These are phyloP conservation scores for Cyclotella cryptica DNA, from an alignment of 108 stramenopile genomes.

Conservation along the genomic window DNA sequence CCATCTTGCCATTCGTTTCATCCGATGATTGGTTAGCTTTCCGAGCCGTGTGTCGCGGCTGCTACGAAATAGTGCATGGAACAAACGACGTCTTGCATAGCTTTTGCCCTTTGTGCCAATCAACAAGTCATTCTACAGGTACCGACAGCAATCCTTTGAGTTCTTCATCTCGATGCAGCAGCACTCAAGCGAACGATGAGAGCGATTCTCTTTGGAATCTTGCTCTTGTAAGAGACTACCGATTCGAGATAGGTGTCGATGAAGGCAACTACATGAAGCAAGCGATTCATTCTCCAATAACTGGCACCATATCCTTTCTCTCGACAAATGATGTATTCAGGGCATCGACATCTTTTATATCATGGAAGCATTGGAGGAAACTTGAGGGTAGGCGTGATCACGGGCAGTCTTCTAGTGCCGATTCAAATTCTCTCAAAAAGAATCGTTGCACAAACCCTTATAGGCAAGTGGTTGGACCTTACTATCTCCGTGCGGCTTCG, in stretches of 20 bases:
- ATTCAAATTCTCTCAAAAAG: background rate
- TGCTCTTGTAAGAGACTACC: conserved; percentile 38
- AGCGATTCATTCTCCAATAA: conserved; percentile 10
- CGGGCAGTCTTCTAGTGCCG: background rate
- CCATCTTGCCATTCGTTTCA: conserved; percentile 23
- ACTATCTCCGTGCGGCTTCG: conserved; percentile 56
- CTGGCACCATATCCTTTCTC: conserved; percentile 11
- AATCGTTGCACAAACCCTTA: background rate
- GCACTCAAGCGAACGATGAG: background rate
- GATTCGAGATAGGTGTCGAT: conserved; percentile 12
- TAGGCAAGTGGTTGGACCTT: conserved; percentile 34
- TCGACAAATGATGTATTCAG: conserved; percentile 38
- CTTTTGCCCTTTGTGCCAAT: conserved; percentile 1
- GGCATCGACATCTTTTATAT: conserved; percentile 33
- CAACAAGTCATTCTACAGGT: background rate
- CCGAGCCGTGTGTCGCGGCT: conserved; percentile 17
- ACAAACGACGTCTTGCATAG: conserved; percentile 18
- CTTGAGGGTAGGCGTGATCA: conserved; percentile 15
- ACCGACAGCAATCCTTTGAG: background rate
- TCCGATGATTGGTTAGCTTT: conserved; percentile 32
- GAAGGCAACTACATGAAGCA: background rate
- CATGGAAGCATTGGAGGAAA: conserved; percentile 55
- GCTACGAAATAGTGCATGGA: conserved; percentile 25
- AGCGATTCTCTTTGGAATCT: conserved; percentile 32
- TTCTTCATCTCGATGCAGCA: background rate